These are phyloP conservation scores for Penicillium dipodomyicola DNA, from an alignment of 495 filamentous ascomycete genomes.

Conservation along the genomic window DNA sequence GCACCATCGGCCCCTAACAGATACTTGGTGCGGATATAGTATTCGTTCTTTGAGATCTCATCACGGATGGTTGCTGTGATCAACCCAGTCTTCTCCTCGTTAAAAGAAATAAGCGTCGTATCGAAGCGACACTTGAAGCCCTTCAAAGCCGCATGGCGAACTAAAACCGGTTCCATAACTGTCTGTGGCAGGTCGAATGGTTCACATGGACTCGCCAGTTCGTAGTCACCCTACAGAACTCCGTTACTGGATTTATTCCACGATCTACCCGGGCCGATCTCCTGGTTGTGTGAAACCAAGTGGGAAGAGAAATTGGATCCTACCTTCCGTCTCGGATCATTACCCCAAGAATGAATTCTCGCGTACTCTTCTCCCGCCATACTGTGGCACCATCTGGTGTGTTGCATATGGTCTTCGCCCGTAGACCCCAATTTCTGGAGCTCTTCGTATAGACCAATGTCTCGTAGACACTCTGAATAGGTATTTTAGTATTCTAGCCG, in stretches of 20 bases:
- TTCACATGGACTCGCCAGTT: slow-evolving; percentile 46
- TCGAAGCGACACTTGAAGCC: slow-evolving; percentile 47
- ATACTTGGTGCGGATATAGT: slow-evolving; percentile 49
- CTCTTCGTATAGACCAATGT: slow-evolving; percentile 54
- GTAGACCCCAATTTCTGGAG: slow-evolving; percentile 34
- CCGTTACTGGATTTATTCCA: not conserved
- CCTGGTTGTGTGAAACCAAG: not conserved
- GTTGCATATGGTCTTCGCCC: slow-evolving; percentile 32
- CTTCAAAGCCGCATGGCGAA: slow-evolving; percentile 38
- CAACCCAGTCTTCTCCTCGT: slow-evolving; percentile 29
- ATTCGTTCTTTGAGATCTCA: slow-evolving; percentile 36
- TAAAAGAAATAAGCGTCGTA: slow-evolving; percentile 36
- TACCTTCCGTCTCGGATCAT: slow-evolving; percentile 44
- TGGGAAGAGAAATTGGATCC: not conserved
- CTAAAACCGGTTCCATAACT: slow-evolving; percentile 50
- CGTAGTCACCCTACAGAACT: slow-evolving; percentile 48
- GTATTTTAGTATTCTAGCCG: slow-evolving; percentile 14
- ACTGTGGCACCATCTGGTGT: slow-evolving; percentile 51
- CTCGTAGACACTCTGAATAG: slow-evolving; percentile 50
- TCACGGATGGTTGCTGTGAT: slow-evolving; percentile 38
- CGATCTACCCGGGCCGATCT: not conserved
- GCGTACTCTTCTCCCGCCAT: slow-evolving; percentile 57
- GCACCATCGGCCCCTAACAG: slow-evolving; percentile 60
- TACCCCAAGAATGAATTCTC: slow-evolving; percentile 52
- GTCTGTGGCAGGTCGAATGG: slow-evolving; percentile 53